Base-by-base conservation (phyloP, 2,329 filamentous ascomycete genomes). In the Akanthomyces dipterigenus region DNA sequence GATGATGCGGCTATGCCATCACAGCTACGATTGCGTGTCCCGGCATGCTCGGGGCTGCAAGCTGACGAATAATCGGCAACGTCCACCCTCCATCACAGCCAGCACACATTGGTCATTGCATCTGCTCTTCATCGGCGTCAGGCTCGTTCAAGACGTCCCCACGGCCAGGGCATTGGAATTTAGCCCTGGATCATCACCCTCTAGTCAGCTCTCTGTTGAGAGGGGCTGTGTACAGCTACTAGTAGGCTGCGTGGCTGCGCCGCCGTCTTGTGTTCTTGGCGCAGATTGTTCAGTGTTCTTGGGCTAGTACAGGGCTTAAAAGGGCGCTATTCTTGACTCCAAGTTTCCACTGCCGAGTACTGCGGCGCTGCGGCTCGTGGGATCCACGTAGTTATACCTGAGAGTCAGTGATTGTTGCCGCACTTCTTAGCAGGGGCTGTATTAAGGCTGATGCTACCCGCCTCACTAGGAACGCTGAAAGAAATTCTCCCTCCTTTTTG, bases 1-100 rank as follows among this genome's bases (percentile, higher is more conserved):
- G 48, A 60, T 60, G 40, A 60, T 60, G 57, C 57, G 28, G 48
- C 57, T 40, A 60, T 60, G 57, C 48, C 57, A 60, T 60, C 38
- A 46, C 26, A 45, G 57, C 26, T 36, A 5, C n/a, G 48, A 60
- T 53, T 53, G 57, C 48, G 56, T 53, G 34, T 42, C 20, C 20
- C 48, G 48, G 46, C 16, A 46, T 9, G 26, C 38, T 59, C 56
- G 56, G 56, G 24, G 9, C 16, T 24, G 26, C 26, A 43, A 3
- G 51, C 36, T 53, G 56, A 12, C 56, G 56, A 59, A 59, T 59
- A 50, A 45, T 36, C 48, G 9, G 24, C 22, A 26, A 5, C 26
- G 24, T n/a, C 55, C 28, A 28, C 55, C 55, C 55, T 42, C 55
- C 55, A 57, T 46, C 28, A 46, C 16, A 12, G 28, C 12, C 36